These are phyloP conservation scores for Salicornia ramosissima DNA, from an alignment of 148 eudicot species.

Conservation along the genomic window DNA sequence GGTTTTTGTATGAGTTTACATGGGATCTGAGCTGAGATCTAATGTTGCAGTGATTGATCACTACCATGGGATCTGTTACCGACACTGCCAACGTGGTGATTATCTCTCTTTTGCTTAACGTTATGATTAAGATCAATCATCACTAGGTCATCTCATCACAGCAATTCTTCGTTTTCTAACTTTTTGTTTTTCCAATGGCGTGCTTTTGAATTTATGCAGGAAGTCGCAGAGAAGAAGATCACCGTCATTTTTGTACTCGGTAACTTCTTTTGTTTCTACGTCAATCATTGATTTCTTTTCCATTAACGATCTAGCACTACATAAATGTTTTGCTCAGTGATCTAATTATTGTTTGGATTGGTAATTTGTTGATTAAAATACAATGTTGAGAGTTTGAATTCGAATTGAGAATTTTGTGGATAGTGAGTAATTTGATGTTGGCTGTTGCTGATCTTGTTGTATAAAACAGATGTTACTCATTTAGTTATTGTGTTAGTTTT, in stretches of 20 bases:
- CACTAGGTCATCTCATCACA: neutral
- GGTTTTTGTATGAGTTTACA: neutral
- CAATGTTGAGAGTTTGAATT: neutral
- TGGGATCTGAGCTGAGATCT: conserved; percentile 8
- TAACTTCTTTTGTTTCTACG: no score
- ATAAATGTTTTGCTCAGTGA: no score
- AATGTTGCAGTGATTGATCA: conserved; percentile 18
- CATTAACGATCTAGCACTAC: no score
- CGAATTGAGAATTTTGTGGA: neutral
- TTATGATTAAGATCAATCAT: neutral
- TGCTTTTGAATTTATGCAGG: conserved; percentile 21
- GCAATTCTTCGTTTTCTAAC: neutral
- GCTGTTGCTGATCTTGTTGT: neutral
- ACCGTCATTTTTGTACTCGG: conserved; percentile 36
- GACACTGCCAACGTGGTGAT: conserved; percentile 24
- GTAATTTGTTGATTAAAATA: neutral
- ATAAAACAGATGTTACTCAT: neutral
- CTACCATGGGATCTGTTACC: conserved; percentile 33
- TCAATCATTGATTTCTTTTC: no score
- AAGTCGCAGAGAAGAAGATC: conserved; percentile 26
- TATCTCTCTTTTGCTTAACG: neutral
- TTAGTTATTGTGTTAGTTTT: neutral
- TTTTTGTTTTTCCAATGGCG: neutral
- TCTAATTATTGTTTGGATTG: neutral
- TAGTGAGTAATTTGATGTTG: neutral